Conservation (phyloP, 768 basidiomycete species). For the Filobasidium wieringae region DNA sequence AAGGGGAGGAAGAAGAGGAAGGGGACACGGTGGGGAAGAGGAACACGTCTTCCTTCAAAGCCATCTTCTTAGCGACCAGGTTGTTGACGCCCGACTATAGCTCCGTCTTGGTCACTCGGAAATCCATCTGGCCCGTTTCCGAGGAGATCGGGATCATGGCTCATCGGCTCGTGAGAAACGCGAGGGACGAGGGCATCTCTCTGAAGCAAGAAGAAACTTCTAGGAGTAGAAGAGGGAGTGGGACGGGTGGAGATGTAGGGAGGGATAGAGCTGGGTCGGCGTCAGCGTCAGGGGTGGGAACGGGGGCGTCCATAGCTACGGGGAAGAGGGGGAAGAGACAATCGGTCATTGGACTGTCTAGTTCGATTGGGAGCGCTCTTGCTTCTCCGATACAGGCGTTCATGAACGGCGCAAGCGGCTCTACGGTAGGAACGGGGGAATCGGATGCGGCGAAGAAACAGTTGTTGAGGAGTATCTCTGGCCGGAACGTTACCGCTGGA, state of each 20-base stretch:
- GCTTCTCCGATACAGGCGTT: neutral
- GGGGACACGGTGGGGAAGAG: constrained; percentile 29
- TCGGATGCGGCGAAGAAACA: neutral
- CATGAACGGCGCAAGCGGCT: neutral
- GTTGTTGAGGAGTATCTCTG: neutral
- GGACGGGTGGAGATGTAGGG: neutral
- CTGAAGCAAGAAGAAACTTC: neutral
- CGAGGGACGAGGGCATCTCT: neutral
- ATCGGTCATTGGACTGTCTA: neutral
- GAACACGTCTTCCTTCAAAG: constrained; percentile 29
- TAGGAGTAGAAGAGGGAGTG: neutral
- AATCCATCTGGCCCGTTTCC: neutral
- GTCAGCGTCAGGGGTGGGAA: too few relatives aligned
- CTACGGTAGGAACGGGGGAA: neutral
- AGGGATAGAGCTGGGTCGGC: neutral
- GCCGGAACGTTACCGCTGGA: neutral
- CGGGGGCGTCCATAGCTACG: too few relatives aligned
- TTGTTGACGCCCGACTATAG: neutral
- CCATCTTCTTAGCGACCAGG: constrained; percentile 34
- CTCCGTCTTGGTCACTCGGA: neutral
- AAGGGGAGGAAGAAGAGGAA: constrained; percentile 20
- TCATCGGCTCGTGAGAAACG: neutral
- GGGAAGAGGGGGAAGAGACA: neutral
- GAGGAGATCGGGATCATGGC: neutral
- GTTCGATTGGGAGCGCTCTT: neutral